A percentile compares a stretch with the other conserved stretches of the same genome.
Evolutionary conservation across 2,329 filamentous ascomycete species (phyloP).

Genomic region (Chaetoscypha palmicola): DNA sequence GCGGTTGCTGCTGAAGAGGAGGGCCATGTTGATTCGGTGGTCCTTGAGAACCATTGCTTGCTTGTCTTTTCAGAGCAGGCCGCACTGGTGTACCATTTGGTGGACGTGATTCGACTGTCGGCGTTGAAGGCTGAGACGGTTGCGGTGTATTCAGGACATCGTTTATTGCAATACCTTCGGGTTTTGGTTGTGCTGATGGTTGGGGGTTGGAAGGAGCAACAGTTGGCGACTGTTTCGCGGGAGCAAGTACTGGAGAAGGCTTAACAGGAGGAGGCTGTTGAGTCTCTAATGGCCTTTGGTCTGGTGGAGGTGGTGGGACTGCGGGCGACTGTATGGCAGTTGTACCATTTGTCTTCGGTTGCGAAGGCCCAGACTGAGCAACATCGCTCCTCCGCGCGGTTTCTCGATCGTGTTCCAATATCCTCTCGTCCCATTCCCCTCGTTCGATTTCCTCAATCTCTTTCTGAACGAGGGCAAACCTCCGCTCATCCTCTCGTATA

Average conservation of each 20-base stretch:
- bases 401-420: slow-evolving; percentile 22
- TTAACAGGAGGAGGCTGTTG: slow-evolving; percentile 5
- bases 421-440: slow-evolving; percentile 44
- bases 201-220: slow-evolving; percentile 9
- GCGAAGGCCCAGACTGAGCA: not conserved
- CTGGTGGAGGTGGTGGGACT: not conserved
- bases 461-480: slow-evolving; percentile 53
- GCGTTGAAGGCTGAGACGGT: slow-evolving; percentile 9
- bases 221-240: slow-evolving; percentile 10
- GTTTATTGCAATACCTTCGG: slow-evolving; percentile 24
- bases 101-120: slow-evolving; percentile 9
- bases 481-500: slow-evolving; percentile 68
- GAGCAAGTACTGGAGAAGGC: not conserved
- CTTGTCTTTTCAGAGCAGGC: slow-evolving; percentile 11
- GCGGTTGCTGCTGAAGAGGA: slow-evolving; percentile 23
- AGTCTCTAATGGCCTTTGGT: slow-evolving; percentile 8
- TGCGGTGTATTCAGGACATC: slow-evolving; percentile 24
- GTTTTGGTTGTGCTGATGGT: slow-evolving; percentile 13
- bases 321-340: slow-evolving; percentile 5
- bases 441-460: slow-evolving; percentile 65
- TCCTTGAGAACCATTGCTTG: slow-evolving; percentile 19
- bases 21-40: slow-evolving; percentile 14
- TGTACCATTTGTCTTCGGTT: slow-evolving; percentile 18
- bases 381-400: slow-evolving; percentile 12
- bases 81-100: slow-evolving; percentile 5